Evolutionary conservation across 768 basidiomycete species (phyloP), one percentile per base, ranked within the genome.

Genomic region (Suillus lakei): DNA sequence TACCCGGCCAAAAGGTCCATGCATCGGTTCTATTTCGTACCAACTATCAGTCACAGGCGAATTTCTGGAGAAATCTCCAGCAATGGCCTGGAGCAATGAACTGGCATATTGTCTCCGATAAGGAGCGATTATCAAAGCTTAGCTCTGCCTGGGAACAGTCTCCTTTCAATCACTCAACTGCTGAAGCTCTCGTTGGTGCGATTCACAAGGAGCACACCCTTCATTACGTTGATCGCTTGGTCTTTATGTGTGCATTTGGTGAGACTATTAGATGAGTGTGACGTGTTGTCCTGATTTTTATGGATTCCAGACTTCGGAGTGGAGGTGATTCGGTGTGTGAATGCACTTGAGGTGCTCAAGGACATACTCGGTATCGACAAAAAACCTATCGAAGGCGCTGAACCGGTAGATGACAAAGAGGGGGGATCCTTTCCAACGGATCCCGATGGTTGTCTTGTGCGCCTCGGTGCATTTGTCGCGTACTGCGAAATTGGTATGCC

Each of bases 1-100:
- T 76, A 4, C 73, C 67, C 0, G 75, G 75, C 16, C 76, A 76
- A 48, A 77, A 71, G 48, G 70, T 76, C n/a, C 75, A 76, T 58
- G 71, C 77, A 6, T 77, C 75, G 1, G 76, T 54, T 34, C 41
- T 76, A 1, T 76, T 74, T 72, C 77, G 72, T 66, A 65, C 66
- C 51, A 70, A 76, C 32, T 76, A 76, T 66, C 76, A 70, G 43
- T 69, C 75, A 9, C 53, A 38, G 44, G 74, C 73, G 1, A 67
- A 26, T 28, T 74, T 76, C 61, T 67, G 61, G 56, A 71, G 67
- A 30, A 71, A 66, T 9, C 54, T 67, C 6, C 66, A 67, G 41
- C 54, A 64, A 21, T 76, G 75, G 75, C 76, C 71, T 5, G 74
- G 69, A 15, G 63, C 73, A 1, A 71, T 48, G 2, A 3, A 48